Percentiles rank a stretch among this genome's conserved stretches.
Conservation (phyloP, 139 green algal genomes). For the Ulvella scutata region DNA sequence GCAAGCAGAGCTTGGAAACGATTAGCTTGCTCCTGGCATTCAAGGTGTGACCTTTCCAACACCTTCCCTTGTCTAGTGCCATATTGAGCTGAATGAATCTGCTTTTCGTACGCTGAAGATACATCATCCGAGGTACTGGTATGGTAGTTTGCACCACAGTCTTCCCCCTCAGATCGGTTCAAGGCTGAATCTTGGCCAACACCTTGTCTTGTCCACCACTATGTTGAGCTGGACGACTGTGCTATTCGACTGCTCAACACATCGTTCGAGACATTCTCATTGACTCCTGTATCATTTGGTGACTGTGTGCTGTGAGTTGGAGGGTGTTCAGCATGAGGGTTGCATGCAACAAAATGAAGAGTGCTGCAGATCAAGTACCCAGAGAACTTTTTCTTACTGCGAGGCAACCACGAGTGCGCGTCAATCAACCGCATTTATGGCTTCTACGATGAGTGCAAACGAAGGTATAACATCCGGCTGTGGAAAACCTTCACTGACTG, state of each 20-base stretch:
- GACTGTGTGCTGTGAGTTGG: not conserved
- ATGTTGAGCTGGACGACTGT: too few relatives aligned
- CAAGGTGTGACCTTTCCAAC: slow-evolving; percentile 50
- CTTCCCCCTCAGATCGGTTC: too few relatives aligned
- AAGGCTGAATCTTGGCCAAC: too few relatives aligned
- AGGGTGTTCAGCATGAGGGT: not conserved
- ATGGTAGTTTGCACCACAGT: too few relatives aligned
- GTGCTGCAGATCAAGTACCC: slow-evolving; percentile 90
- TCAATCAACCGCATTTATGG: slow-evolving; percentile 99
- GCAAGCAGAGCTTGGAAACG: slow-evolving; percentile 97
- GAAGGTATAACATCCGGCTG: slow-evolving; percentile 95
- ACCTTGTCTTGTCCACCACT: too few relatives aligned
- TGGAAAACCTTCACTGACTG: slow-evolving; percentile 99
- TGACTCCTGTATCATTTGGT: not conserved
- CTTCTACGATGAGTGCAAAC: slow-evolving; percentile 99
- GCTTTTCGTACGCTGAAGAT: too few relatives aligned
- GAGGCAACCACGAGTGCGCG: slow-evolving; percentile 94
- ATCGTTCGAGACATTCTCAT: too few relatives aligned
- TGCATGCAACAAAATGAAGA: too few relatives aligned
- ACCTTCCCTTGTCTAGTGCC: not conserved
- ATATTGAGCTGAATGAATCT: too few relatives aligned
- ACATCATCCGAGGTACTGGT: too few relatives aligned
- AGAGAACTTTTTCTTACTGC: slow-evolving; percentile 98
- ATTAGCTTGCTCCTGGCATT: slow-evolving; percentile 97
- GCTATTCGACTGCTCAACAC: too few relatives aligned